Conservation (phyloP, 139 green algal genomes). For the Pedinophyceae sp. region DNA sequence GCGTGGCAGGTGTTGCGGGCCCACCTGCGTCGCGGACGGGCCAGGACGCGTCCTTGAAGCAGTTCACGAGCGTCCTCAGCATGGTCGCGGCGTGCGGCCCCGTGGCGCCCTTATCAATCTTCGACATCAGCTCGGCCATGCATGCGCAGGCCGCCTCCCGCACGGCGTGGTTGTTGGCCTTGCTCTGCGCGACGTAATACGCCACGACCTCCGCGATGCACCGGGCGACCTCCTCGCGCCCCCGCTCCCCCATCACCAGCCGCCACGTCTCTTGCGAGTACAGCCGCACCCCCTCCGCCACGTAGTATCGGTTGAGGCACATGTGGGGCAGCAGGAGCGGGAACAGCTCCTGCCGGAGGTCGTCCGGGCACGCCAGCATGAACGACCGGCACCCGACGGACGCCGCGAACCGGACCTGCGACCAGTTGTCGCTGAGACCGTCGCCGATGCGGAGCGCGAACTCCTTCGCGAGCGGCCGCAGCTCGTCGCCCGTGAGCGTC, state of each 20-base stretch:
- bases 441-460: slow-evolving; percentile 9
- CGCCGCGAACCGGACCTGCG: slow-evolving; percentile 63
- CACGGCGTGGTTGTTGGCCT: slow-evolving; percentile 71
- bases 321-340: slow-evolving; percentile 57
- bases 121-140: slow-evolving; percentile 78
- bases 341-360: slow-evolving; percentile 20
- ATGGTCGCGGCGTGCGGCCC: slow-evolving; percentile 41
- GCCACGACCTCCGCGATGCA: slow-evolving; percentile 29
- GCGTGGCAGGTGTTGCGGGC: too few relatives aligned
- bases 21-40: slow-evolving; percentile 36
- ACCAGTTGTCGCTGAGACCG: slow-evolving; percentile 82
- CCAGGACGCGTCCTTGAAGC: slow-evolving; percentile 73
- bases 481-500: slow-evolving; percentile 16
- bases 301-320: slow-evolving; percentile 88
- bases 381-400: slow-evolving; percentile 51
- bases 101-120: slow-evolving; percentile 48
- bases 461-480: slow-evolving; percentile 9
- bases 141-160: slow-evolving; percentile 78
- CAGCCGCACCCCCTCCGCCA: slow-evolving; percentile 71
- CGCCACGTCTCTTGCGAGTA: slow-evolving; percentile 77
- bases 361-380: slow-evolving; percentile 17
- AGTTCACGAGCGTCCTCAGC: slow-evolving; percentile 43
- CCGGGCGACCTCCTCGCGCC: slow-evolving; percentile 35
- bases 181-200: slow-evolving; percentile 56
- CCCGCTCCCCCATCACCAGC: slow-evolving; percentile 36